Conservation (phyloP, 2,329 filamentous ascomycete species). For the Phyllosticta citrichinensis region DNA sequence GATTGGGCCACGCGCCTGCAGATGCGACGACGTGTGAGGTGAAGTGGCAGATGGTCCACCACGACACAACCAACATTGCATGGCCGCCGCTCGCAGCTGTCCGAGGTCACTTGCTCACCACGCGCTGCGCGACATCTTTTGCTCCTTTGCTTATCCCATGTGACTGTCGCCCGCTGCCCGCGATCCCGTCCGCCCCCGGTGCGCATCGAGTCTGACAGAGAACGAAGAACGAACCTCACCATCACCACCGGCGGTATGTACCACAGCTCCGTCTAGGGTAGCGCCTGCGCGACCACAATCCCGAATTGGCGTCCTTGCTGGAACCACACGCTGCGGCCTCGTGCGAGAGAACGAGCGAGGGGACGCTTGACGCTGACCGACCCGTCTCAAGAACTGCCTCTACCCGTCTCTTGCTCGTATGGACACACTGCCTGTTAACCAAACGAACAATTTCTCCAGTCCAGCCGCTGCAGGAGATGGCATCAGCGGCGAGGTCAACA, state of each 20-base stretch:
- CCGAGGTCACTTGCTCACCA: background rate
- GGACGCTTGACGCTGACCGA: background rate
- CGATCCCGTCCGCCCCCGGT: background rate
- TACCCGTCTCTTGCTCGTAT: background rate
- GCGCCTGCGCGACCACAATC: background rate
- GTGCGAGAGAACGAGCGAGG: background rate
- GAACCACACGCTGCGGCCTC: background rate
- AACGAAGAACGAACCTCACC: background rate
- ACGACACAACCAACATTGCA: background rate
- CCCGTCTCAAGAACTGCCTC: background rate
- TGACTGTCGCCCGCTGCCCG: background rate
- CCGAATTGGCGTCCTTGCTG: background rate
- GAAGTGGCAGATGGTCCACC: background rate
- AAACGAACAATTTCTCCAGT: background rate
- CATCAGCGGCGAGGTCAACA: background rate
- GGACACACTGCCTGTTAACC: no score
- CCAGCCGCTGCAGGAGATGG: background rate
- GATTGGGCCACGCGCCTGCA: conserved; percentile 5
- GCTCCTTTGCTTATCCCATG: background rate
- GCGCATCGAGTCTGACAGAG: background rate
- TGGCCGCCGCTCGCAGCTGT: background rate
- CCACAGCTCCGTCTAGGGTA: background rate
- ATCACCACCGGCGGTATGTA: background rate
- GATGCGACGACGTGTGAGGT: conserved; percentile 1
- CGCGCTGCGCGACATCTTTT: background rate